Conservation (phyloP, 148 eudicot genomes). For the Rhododendron mucronatum region DNA sequence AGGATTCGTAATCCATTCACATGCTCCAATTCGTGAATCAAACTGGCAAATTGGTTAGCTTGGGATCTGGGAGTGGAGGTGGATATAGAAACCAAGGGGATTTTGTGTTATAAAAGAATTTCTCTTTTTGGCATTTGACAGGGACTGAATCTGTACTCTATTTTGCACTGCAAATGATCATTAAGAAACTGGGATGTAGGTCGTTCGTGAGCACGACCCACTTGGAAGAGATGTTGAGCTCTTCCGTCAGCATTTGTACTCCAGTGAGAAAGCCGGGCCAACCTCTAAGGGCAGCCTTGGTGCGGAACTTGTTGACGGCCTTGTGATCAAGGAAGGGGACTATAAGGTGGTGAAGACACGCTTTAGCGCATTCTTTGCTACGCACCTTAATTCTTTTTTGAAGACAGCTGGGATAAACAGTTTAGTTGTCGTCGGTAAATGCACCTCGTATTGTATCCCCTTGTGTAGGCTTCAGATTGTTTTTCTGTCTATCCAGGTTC, state of each 20-base stretch:
- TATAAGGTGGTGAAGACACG: conserved; percentile 91
- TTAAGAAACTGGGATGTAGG: conserved; percentile 34
- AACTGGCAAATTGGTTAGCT: background rate
- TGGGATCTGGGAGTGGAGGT: background rate
- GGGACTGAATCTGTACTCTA: background rate
- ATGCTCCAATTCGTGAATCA: background rate
- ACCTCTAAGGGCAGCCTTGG: conserved; percentile 66
- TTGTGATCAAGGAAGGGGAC: conserved; percentile 60
- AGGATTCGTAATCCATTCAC: background rate
- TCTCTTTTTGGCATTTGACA: background rate
- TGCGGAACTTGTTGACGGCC: conserved; percentile 81
- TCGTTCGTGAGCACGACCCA: conserved; percentile 95
- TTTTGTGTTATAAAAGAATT: background rate
- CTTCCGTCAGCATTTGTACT: conserved; percentile 70
- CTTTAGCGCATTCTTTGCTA: conserved; percentile 90
- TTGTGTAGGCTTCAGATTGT: background rate
- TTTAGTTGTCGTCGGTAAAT: conserved; percentile 65
- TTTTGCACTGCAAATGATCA: background rate
- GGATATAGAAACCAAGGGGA: background rate
- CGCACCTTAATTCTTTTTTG: conserved; percentile 71
- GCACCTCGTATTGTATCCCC: background rate
- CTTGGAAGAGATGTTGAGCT: conserved; percentile 90
- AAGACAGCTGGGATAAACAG: conserved; percentile 58
- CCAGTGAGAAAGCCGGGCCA: conserved; percentile 53
- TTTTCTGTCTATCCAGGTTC: background rate